Conservation (phyloP, 129 eudicot species). For the Helichrysum umbraculigerum region DNA sequence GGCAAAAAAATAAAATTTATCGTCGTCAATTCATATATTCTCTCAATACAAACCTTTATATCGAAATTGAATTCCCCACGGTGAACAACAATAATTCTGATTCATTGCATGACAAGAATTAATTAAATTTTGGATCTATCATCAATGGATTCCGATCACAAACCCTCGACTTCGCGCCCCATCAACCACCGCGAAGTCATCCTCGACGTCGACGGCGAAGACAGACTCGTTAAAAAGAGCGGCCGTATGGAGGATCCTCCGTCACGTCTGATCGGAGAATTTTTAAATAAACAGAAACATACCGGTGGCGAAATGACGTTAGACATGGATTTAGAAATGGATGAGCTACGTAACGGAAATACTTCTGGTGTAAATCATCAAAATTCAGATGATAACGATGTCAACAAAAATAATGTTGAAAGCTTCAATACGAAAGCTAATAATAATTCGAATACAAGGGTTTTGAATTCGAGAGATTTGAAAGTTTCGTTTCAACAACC, state of each 20-base stretch:
- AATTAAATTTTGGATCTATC: conserved; percentile 4
- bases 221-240: background rate
- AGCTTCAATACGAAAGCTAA: conserved; percentile 11
- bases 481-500: conserved; percentile 57
- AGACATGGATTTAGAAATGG: conserved; percentile 75
- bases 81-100: conserved; percentile 1
- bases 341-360: conserved; percentile 39
- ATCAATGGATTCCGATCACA: conserved; percentile 28
- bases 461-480: conserved; percentile 30
- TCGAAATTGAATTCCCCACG: background rate
- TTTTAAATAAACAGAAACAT: conserved; percentile 51
- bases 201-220: conserved; percentile 36
- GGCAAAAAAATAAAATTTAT: background rate
- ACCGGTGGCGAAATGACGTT: conserved; percentile 48
- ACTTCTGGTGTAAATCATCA: conserved; percentile 14
- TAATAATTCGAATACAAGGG: background rate
- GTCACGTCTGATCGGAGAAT: conserved; percentile 52
- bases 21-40: background rate
- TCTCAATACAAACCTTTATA: background rate
- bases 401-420: conserved; percentile 15
- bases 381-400: conserved; percentile 21
- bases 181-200: conserved; percentile 29
- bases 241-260: conserved; percentile 58
- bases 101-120: conserved; percentile 20
- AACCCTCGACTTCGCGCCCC: conserved; percentile 19